Evolutionary conservation across 768 basidiomycete species (phyloP).

Genomic region (Russula abietina): DNA sequence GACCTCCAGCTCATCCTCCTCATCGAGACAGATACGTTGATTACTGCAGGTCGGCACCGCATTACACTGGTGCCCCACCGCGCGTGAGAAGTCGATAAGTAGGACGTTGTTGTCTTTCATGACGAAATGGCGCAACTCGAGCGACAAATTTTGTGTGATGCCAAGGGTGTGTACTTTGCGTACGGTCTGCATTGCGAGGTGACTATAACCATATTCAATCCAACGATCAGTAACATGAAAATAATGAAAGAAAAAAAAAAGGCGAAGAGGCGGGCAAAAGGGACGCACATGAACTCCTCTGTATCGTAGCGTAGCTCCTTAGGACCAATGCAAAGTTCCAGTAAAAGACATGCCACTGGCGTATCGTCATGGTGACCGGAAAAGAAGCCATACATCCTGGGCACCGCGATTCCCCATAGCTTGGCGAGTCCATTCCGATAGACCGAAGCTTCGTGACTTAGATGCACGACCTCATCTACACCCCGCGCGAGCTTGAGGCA

Average conservation of each 20-base stretch:
- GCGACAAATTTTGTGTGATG: constrained; percentile 14
- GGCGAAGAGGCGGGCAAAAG: not conserved
- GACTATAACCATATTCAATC: not conserved
- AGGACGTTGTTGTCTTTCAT: constrained; percentile 18
- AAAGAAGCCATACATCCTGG: constrained; percentile 20
- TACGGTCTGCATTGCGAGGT: constrained; percentile 14
- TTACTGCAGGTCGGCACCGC: constrained; percentile 13
- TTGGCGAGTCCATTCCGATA: constrained; percentile 12
- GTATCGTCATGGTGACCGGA: constrained; percentile 3
- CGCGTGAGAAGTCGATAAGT: constrained; percentile 18
- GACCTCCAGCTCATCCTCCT: not conserved
- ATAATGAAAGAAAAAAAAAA: not conserved
- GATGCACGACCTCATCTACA: constrained; percentile 16
- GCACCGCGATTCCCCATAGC: constrained; percentile 19
- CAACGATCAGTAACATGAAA: not conserved
- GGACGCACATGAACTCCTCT: constrained; percentile 12
- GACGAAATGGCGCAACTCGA: constrained; percentile 20
- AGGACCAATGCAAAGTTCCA: constrained; percentile 13
- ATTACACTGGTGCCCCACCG: constrained; percentile 12
- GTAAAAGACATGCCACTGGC: constrained; percentile 13
- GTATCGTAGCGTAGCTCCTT: not conserved
- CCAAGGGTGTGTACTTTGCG: constrained; percentile 15
- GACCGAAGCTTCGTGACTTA: constrained; percentile 19
- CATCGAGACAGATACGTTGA: constrained; percentile 11
- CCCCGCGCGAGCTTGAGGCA: constrained; percentile 18